These are phyloP conservation scores for Zygnema cylindricum DNA, from an alignment of 139 green algal species.

Conservation along the genomic window DNA sequence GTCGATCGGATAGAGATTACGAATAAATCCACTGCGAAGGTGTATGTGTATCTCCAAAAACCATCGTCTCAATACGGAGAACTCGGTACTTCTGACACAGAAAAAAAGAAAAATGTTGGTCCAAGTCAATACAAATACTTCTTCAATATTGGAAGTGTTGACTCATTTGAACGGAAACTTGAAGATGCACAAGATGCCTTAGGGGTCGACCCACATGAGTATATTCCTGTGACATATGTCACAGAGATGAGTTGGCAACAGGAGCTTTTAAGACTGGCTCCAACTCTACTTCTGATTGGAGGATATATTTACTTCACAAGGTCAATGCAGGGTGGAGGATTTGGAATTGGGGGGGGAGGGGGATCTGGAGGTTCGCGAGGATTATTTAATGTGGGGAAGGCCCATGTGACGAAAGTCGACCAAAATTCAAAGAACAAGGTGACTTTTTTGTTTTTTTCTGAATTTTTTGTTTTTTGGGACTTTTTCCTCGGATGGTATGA, in stretches of 20 bases:
- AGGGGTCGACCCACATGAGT: slow-evolving; percentile 64
- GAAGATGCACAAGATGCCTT: slow-evolving; percentile 86
- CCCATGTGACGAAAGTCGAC: slow-evolving; percentile 78
- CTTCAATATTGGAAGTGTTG: slow-evolving; percentile 92
- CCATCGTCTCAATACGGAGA: neutral
- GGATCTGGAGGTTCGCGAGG: slow-evolving; percentile 66
- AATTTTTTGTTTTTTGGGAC: no score
- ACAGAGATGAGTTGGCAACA: slow-evolving; percentile 76
- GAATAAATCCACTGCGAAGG: slow-evolving; percentile 88
- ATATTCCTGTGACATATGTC: slow-evolving; percentile 80
- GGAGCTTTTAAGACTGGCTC: slow-evolving; percentile 80
- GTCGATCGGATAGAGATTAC: slow-evolving; percentile 91
- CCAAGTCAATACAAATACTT: slow-evolving; percentile 75
- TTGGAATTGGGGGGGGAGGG: slow-evolving; percentile 63
- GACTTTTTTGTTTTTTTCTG: slow-evolving; percentile 29
- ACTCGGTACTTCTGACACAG: neutral
- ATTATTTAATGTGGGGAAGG: slow-evolving; percentile 93
- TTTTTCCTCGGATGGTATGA: no score
- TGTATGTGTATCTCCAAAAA: slow-evolving; percentile 57
- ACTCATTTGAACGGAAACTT: slow-evolving; percentile 92
- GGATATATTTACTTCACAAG: slow-evolving; percentile 89
- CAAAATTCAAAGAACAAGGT: slow-evolving; percentile 90
- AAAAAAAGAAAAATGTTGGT: neutral
- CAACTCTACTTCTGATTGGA: slow-evolving; percentile 91
- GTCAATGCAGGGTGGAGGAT: slow-evolving; percentile 70